Evolutionary conservation across 805 yeast species (phyloP).

Genomic region (Metschnikowia chrysomelidarum): DNA sequence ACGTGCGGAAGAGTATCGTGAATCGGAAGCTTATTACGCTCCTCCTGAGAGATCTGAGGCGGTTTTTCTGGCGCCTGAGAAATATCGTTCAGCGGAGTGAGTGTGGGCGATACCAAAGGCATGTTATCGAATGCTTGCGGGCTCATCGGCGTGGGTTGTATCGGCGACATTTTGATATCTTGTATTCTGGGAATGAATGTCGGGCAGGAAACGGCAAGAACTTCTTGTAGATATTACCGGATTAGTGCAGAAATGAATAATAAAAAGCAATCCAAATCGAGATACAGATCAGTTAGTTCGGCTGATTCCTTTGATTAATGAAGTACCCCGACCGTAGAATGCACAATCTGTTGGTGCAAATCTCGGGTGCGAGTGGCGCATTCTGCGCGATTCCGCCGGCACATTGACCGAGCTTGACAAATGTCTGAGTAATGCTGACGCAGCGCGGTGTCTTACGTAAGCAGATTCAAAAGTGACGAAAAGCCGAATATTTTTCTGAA

Average conservation of each 20-base stretch:
- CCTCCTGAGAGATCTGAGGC: constrained; percentile 20
- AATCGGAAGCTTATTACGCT: constrained; percentile 35
- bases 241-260: too few species aligned
- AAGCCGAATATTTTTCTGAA: too few species aligned
- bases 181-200: too few species aligned
- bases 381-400: constrained; percentile 6
- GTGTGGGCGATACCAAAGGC: constrained; percentile 21
- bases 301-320: too few species aligned
- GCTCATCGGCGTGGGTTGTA: constrained; percentile 12
- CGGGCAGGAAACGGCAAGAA: too few species aligned
- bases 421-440: constrained; percentile 8
- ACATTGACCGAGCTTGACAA: constrained; percentile 4
- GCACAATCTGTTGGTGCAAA: too few species aligned
- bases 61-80: constrained; percentile 14
- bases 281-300: too few species aligned
- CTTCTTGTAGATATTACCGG: too few species aligned
- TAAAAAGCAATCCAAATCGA: too few species aligned
- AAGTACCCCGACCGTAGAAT: too few species aligned
- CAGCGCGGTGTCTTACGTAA: too few species aligned
- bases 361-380: constrained; percentile 2
- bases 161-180: constrained; percentile 8
- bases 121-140: constrained; percentile 13
- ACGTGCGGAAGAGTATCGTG: constrained; percentile 69
- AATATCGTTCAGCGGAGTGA: constrained; percentile 13
- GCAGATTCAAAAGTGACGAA: too few species aligned